Base-by-base conservation (phyloP, 345 rosid genomes). In the Moricandia arvensis region DNA sequence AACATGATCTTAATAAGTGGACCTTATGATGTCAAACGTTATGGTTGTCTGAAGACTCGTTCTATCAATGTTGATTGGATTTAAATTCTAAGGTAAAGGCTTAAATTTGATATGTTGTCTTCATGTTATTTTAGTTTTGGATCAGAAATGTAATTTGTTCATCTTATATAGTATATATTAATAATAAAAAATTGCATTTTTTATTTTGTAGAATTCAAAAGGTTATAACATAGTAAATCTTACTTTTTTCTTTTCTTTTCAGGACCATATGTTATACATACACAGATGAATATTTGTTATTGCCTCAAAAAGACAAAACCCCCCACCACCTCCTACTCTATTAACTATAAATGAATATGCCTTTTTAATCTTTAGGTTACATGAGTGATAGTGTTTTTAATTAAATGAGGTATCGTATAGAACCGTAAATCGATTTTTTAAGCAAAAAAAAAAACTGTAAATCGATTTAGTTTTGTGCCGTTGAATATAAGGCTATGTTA, bases 1-100 rank as follows among this genome's bases (percentile, higher is more conserved):
- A 45, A 43, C 13, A 13, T 71, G 38, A 71, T 57, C 15, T 34
- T 70, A 1, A 29, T 63, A 26, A n/a, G 13, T 69, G 69, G 69
- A 29, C 63, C 69, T 2, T 69, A 10, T 69, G 47, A 63, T 30
- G 49, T 74, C 11, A 27, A 57, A 38, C 2, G 37, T 30, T 54
- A 34, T 8, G 27, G 5, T 75, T 68, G 30, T 34, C 35, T 51
- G 17, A 43, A 30, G 16, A n/a, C 31, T 61, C 35, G 15, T 63
- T 18, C 53, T 5, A 9, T 18, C 6, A 5, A 9, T 72, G 27
- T 31, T 41, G 8, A 9, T 8, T 31, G 3, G n/a, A 7, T 37
- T 73, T 54, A 35, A 27, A 2, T 34, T n/a, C 1, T 33, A 33
- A 21, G 7, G 8, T 13, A 1, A 41, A 4, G 7, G 7, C 6